Evolutionary conservation across 176 grass and related monocot species (phyloP), one percentile per base, ranked within the genome.

Genomic region (Luzula sylvatica): DNA sequence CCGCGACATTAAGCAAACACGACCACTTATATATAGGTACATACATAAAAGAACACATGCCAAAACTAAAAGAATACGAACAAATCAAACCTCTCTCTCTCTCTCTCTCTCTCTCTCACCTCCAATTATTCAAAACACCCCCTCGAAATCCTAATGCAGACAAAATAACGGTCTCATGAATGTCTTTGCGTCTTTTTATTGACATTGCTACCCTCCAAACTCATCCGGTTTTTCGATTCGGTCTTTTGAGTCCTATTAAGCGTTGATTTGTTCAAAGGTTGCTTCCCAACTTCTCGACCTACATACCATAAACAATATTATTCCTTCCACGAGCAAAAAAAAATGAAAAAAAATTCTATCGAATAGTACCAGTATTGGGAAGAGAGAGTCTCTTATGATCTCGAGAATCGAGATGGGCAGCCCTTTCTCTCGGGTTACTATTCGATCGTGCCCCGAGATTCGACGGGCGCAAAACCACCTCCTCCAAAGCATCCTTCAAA

Each of bases 371-470:
- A 46, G 72, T 58, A 32, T 11, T 32, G 32, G 92, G 81, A 20
- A 89, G 54, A 55, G 92, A 86, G 48, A 79, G 76, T 70, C 85
- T 79, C 62, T 71, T 93, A 3, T 81, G 71, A 49, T 45, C 74
- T 38, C 73, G 74, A 27, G 60, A 58, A 25, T 74, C 65, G 20
- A 74, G 45, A 35, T 74, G 64, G 11, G 46, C 50, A 32, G 32
- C 62, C 46, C 92, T 80, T 68, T 82, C 90, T 66, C 73, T 89
- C 17, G 92, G 84, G 67, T 82, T 89, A 72, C 85, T 89, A 19
- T 62, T 48, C 14, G 81, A 80, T 3, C 74, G 55, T 26, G 35
- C 12, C 56, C 77, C 74, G 45, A 68, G 57, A 68, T 50, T 74
- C 14, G 47, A 77, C 65, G 74, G 74, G 26, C 26, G 59, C 47